A percentile compares a stretch with the other conserved stretches of the same genome.
Conservation (phyloP, 352 stramenopile species). For the Phytophthora crassamura region DNA sequence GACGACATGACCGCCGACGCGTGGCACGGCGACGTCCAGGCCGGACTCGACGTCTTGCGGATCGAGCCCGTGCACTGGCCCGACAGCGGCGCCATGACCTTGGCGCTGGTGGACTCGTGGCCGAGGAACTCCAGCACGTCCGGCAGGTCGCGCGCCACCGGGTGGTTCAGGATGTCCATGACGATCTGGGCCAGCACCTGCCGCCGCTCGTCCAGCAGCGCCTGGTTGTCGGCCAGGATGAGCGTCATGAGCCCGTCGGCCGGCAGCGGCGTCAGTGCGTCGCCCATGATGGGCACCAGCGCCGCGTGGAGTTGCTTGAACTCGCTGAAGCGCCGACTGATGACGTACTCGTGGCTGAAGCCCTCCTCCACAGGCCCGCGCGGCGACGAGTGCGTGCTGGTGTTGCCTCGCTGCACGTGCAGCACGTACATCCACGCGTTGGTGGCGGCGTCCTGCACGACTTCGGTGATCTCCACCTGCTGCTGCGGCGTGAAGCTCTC, state of each 20-base stretch:
- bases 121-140: slow-evolving; percentile 77
- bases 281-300: slow-evolving; percentile 54
- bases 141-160: slow-evolving; percentile 53
- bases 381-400: slow-evolving; percentile 40
- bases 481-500: slow-evolving; percentile 74
- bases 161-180: slow-evolving; percentile 66
- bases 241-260: slow-evolving; percentile 68
- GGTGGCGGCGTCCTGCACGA: slow-evolving; percentile 65
- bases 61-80: slow-evolving; percentile 73
- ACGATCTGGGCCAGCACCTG: slow-evolving; percentile 67
- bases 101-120: slow-evolving; percentile 56
- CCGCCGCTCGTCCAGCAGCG: slow-evolving; percentile 69
- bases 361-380: slow-evolving; percentile 41
- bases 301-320: slow-evolving; percentile 72
- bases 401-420: slow-evolving; percentile 49
- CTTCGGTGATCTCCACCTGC: slow-evolving; percentile 66
- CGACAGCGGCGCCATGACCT: slow-evolving; percentile 40
- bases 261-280: slow-evolving; percentile 58
- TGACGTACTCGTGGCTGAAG: slow-evolving; percentile 56
- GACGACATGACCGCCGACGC: slow-evolving; percentile 25
- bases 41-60: slow-evolving; percentile 73
- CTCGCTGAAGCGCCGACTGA: slow-evolving; percentile 71
- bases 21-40: slow-evolving; percentile 49
- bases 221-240: slow-evolving; percentile 73
- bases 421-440: slow-evolving; percentile 75